Conservation (phyloP, 139 green algal species). For the Chlorella sp. region DNA sequence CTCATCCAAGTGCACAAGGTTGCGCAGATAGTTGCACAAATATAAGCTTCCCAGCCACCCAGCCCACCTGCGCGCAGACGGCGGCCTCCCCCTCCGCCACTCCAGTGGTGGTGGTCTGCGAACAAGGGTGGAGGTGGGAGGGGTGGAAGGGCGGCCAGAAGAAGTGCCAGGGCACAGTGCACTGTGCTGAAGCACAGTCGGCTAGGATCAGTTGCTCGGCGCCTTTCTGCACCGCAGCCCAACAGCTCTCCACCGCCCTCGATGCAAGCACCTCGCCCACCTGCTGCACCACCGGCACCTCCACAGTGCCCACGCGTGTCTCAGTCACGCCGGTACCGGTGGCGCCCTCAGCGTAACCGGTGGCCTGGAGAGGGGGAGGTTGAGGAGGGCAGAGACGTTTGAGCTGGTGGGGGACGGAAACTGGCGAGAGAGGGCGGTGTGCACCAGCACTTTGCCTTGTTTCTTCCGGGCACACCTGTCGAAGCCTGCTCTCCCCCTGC, state of each 20-base stretch:
- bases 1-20: no score
- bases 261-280: no score
- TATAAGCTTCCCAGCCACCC: not conserved
- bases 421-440: no score
- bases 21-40: no score
- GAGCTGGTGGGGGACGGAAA: no score
- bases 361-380: no score
- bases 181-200: no score
- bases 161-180: not conserved
- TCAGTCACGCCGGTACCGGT: not conserved
- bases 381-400: no score
- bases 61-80: not conserved
- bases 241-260: no score
- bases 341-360: not conserved
- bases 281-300: constrained; percentile 12
- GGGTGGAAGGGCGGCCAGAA: not conserved
- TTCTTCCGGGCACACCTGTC: no score
- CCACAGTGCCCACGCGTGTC: not conserved
- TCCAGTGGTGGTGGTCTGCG: constrained; percentile 4
- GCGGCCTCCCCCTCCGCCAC: not conserved
- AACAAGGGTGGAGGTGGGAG: not conserved
- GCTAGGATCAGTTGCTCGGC: not conserved
- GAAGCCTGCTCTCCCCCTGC: no score
- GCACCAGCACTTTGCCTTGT: no score
- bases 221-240: not conserved